A percentile compares a stretch with the other conserved stretches of the same genome.
phyloP scores from a whole-genome alignment of 345 rosid species.

The Litchi chinensis region DNA sequence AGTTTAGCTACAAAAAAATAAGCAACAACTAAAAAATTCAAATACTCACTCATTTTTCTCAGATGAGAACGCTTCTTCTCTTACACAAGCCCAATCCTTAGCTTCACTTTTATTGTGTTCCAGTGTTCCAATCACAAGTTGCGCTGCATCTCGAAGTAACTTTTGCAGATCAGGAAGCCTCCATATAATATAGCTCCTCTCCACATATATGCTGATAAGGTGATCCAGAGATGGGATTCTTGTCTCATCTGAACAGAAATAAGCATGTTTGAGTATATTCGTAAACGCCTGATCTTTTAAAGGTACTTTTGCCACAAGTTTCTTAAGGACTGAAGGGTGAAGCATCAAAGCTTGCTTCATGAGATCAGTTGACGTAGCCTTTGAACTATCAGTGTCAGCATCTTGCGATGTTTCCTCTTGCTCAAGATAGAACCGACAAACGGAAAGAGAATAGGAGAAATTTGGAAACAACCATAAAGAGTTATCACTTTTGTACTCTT shows the following conservation, averaged over 20 bases:
- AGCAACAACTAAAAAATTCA: slow-evolving; percentile 4
- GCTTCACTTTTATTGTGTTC: slow-evolving; percentile 57
- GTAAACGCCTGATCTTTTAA: slow-evolving; percentile 78
- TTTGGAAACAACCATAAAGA: slow-evolving; percentile 91
- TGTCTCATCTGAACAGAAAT: slow-evolving; percentile 63
- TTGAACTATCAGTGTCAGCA: slow-evolving; percentile 29
- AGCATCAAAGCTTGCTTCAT: slow-evolving; percentile 92
- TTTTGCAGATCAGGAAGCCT: slow-evolving; percentile 90
- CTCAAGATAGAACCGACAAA: slow-evolving; percentile 72
- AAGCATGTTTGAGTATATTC: slow-evolving; percentile 59
- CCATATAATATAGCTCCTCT: slow-evolving; percentile 81
- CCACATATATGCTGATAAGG: slow-evolving; percentile 72
- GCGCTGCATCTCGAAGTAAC: slow-evolving; percentile 59
- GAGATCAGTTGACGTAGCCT: slow-evolving; percentile 64
- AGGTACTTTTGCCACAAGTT: slow-evolving; percentile 77
- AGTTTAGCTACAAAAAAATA: neutral
- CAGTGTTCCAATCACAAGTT: slow-evolving; percentile 52
- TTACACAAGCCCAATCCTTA: slow-evolving; percentile 73
- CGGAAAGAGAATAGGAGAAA: slow-evolving; percentile 85
- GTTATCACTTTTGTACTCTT: slow-evolving; percentile 65
- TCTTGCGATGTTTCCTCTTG: slow-evolving; percentile 45
- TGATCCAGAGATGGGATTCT: slow-evolving; percentile 78
- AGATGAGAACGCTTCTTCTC: slow-evolving; percentile 79
- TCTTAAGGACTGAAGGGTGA: slow-evolving; percentile 75
- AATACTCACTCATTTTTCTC: slow-evolving; percentile 78